Evolutionary conservation across 257 asterid species (phyloP), one percentile per base, ranked within the genome.

Genomic region (Lavandula angustifolia): DNA sequence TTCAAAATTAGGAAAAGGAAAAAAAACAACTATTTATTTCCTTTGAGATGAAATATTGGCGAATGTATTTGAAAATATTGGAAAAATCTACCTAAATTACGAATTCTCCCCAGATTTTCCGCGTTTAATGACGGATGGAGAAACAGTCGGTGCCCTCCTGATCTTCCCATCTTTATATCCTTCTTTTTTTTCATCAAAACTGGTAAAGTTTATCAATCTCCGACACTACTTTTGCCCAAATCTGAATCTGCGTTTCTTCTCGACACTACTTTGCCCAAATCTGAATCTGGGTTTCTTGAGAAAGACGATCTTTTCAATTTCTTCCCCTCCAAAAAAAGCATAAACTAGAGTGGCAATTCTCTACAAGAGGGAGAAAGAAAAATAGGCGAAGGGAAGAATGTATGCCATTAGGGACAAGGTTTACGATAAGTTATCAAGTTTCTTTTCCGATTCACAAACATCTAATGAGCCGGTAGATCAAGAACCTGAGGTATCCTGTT

Each of bases 361-460:
- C 31, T 6, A 5, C 16, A 50, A 22, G 1, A 2, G 27, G 32
- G 68, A 22, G 44, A 49, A 32, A 12, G 56, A 60, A 13, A 16
- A 11, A n/a, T 1, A 32, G 41, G 50, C n/a, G n/a, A 22, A 22
- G 68, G 47, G 68, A 34, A 48, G 70, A 33, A 92, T 92, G 98
- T 69, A 82, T 73, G 79, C 87, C 44, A 70, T 89, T 14, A 92
- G 80, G 72, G 87, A 89, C 51, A 78, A 76, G 59, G 85, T 92
- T 64, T 83, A 92, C 17, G 91, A 79, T 47, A 87, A 81, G 67
- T 82, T 91, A 31, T 83, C 98, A 0, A 77, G 82, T 40, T 68
- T 83, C 4, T 87, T 92, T 69, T 85, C 95, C 58, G 92, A 85
- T 85, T 87, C 96, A 0, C 87, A 87, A 67, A 68, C 85, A 3